These are phyloP conservation scores for Suillus decipiens DNA, from an alignment of 768 basidiomycete genomes.

Conservation along the genomic window DNA sequence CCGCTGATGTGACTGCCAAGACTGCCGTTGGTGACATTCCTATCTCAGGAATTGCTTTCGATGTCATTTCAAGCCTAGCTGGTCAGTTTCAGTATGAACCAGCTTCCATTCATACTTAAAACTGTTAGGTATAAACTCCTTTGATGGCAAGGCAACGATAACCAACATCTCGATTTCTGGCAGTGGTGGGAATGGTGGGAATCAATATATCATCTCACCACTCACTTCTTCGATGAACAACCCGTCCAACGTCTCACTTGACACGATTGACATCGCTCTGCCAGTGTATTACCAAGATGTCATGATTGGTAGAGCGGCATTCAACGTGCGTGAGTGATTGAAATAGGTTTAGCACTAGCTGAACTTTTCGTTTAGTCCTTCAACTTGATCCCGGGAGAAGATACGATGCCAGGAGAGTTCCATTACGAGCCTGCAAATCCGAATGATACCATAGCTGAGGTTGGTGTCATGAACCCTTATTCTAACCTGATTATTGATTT, in stretches of 20 bases:
- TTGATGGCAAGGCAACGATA: slow-evolving; percentile 52
- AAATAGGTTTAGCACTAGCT: neutral
- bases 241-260: slow-evolving; percentile 66
- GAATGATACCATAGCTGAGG: slow-evolving; percentile 66
- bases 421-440: slow-evolving; percentile 65
- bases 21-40: slow-evolving; percentile 68
- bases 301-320: slow-evolving; percentile 58
- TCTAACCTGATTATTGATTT: neutral
- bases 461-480: slow-evolving; percentile 12
- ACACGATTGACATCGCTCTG: slow-evolving; percentile 57
- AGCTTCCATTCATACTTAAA: neutral
- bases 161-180: slow-evolving; percentile 62
- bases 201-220: slow-evolving; percentile 57
- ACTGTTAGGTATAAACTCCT: slow-evolving; percentile 55
- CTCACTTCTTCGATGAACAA: slow-evolving; percentile 62
- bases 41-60: slow-evolving; percentile 64
- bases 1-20: slow-evolving; percentile 57
- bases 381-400: slow-evolving; percentile 57
- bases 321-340: slow-evolving; percentile 44
- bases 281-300: slow-evolving; percentile 58
- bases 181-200: slow-evolving; percentile 64
- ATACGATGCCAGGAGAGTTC: slow-evolving; percentile 58
- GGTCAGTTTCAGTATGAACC: slow-evolving; percentile 35
- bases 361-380: slow-evolving; percentile 42
- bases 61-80: slow-evolving; percentile 55